Base-by-base conservation (phyloP, 108 stramenopile species). In the Nitzschia palea region DNA sequence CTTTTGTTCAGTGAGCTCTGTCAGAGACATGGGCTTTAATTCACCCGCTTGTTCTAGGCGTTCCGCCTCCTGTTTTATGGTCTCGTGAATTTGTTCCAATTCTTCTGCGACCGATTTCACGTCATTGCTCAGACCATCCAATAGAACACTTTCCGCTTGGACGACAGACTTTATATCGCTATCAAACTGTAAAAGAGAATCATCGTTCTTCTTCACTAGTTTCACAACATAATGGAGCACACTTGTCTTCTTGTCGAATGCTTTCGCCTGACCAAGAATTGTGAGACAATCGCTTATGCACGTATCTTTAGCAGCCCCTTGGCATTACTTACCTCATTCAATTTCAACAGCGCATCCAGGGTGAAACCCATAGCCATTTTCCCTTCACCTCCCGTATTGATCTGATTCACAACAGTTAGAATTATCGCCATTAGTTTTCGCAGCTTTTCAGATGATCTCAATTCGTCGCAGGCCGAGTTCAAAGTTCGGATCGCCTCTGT, bases 171-270 rank as follows among this genome's bases (percentile, higher is more conserved):
- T 37, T n/a, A 96, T 73, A 57, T 91, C 91, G 30, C 81, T 70
- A 29, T 81, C 74, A 55, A 91, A 90, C 1, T 74, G 62, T 9
- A 90, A 62, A 48, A 93, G 67, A 48, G 70, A 55, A 25, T 72
- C 73, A 56, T 93, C 88, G 63, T 93, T 93, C 10, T 74, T 71
- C 65, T 85, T 84, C 23, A 93, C 82, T 20, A 93, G 42, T 62
- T 87, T 87, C 43, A 87, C 86, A 35, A 97, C 79, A 66, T 97
- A 97, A 70, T 95, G 91, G 5, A 98, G 78, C 35, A 98, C 92
- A 56, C 90, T 93, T 14, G 98, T 98, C 79, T 96, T 97, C 77
- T 91, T 90, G 74, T 98, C 98, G 73, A 91, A 92, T 0, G 96
- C 96, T 79, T 98, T 98, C 54, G 96, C 94, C 83, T 90, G 52